These are phyloP conservation scores for Coprinopsis cinerea DNA, from an alignment of 768 basidiomycete genomes.

Conservation along the genomic window DNA sequence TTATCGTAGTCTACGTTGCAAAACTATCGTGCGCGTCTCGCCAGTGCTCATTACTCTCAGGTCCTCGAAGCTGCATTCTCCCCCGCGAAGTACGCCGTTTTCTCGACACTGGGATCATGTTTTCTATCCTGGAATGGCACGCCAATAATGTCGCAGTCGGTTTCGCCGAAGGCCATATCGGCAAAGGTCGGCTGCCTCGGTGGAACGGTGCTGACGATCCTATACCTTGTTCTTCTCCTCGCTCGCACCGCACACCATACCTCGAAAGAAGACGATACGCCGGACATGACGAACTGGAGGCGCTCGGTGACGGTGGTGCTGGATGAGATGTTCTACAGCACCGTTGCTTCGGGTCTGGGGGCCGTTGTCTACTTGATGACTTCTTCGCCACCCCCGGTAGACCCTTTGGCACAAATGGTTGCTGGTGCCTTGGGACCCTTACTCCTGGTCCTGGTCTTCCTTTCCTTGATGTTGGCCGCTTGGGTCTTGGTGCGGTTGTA, in stretches of 20 bases:
- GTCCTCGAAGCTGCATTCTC: conserved; percentile 21
- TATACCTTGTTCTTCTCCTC: conserved; percentile 16
- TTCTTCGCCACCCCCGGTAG: neutral
- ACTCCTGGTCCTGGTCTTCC: conserved; percentile 15
- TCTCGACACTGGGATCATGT: conserved; percentile 19
- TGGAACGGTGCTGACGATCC: conserved; percentile 19
- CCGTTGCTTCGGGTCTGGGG: conserved; percentile 18
- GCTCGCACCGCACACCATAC: conserved; percentile 4
- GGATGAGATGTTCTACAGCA: conserved; percentile 21
- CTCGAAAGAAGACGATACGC: neutral
- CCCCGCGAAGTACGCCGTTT: conserved; percentile 26
- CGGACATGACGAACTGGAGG: neutral
- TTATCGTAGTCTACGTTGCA: neutral
- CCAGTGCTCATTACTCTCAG: conserved; percentile 8
- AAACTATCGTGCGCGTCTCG: neutral
- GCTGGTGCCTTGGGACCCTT: conserved; percentile 20
- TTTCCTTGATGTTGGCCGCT: neutral
- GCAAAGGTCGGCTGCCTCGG: conserved; percentile 13
- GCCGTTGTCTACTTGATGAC: conserved; percentile 4
- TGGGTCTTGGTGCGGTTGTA: neutral
- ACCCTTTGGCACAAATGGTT: conserved; percentile 7
- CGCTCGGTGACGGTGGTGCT: conserved; percentile 10
- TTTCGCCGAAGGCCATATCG: neutral
- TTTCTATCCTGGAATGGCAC: conserved; percentile 13
- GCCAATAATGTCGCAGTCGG: conserved; percentile 2